These are phyloP conservation scores for Aspergillus fijiensis DNA, from an alignment of 2,329 filamentous ascomycete genomes.

Conservation along the genomic window DNA sequence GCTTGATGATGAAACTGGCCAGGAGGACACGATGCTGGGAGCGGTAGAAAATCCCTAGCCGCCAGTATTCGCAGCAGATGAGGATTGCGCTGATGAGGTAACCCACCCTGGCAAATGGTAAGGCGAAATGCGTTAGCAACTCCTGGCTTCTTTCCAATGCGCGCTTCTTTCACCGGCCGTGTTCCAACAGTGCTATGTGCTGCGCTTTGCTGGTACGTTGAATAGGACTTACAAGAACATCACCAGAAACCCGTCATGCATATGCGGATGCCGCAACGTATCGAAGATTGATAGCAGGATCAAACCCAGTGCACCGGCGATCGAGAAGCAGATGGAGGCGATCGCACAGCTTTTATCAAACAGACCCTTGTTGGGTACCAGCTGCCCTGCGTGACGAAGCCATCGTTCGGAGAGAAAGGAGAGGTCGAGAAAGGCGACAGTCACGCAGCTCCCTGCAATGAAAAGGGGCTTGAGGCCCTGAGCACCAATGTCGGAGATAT, in stretches of 20 bases:
- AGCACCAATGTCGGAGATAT: slow-evolving; percentile 58
- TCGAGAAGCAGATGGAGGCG: slow-evolving; percentile 57
- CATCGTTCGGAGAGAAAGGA: slow-evolving; percentile 80
- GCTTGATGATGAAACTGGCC: slow-evolving; percentile 82
- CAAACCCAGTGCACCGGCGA: slow-evolving; percentile 74
- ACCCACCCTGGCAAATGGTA: slow-evolving; percentile 52
- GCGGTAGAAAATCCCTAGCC: slow-evolving; percentile 76
- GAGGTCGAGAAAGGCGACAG: slow-evolving; percentile 76
- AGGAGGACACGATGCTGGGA: slow-evolving; percentile 68
- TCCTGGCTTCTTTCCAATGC: no score
- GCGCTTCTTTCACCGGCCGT: no score
- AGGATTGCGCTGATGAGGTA: slow-evolving; percentile 85
- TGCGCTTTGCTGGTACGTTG: no score
- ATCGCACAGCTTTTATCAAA: slow-evolving; percentile 42
- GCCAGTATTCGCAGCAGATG: slow-evolving; percentile 86
- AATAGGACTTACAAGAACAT: slow-evolving; percentile 65
- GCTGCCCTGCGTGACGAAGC: slow-evolving; percentile 76
- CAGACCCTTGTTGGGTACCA: slow-evolving; percentile 66
- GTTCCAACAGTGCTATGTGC: no score
- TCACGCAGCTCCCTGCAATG: slow-evolving; percentile 60
- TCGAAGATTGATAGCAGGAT: slow-evolving; percentile 86
- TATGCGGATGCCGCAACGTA: slow-evolving; percentile 62
- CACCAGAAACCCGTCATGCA: slow-evolving; percentile 75
- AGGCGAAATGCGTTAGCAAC: no score
- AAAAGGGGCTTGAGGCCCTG: slow-evolving; percentile 61